Evolutionary conservation across 2,329 filamentous ascomycete genomes (phyloP), one percentile per base, ranked within the genome.

Genomic region (Aspergillus thermomutatus): DNA sequence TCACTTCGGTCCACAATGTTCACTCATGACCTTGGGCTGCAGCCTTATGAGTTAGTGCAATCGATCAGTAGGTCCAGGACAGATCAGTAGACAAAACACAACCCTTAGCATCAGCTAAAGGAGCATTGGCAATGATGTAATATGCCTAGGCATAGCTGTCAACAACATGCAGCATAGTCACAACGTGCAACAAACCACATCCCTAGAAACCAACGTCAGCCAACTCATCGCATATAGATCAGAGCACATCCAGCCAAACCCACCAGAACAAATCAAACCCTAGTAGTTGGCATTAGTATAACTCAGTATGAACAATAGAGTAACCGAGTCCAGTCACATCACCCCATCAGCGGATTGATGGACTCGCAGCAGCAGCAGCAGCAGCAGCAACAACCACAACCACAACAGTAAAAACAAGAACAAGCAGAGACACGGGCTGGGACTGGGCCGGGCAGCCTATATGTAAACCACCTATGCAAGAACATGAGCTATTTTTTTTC

Each of bases 11-110:
- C 27, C n/a, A n/a, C n/a, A n/a, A n/a, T n/a, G n/a, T n/a, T n/a
- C n/a, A n/a, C n/a, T n/a, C n/a, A n/a, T n/a, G n/a, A n/a, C n/a
- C n/a, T n/a, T n/a, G n/a, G n/a, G n/a, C n/a, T 28, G 31, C 31
- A 37, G 14, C 31, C 14, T 50, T 52, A 53, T 54, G 51, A 53
- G 54, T 51, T 54, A 46, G 34, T 27, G 19, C 27, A 17, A 49
- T 48, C 17, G 23, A 25, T 10, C 23, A 23, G 5, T 9, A 19
- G 27, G 23, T 21, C 19, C 46, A 25, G n/a, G 11, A 8, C 10
- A 17, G n/a, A 6, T 48, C 46, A 27, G n/a, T 14, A 26, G 23
- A n/a, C n/a, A 26, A 27, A 14, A 26, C n/a, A 17, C 45, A 48
- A 17, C 23, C n/a, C 23, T 27, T 27, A 17, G 11, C 23, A 23